Base-by-base conservation (phyloP, 345 rosid genomes). In the Bruguiera sexangula region DNA sequence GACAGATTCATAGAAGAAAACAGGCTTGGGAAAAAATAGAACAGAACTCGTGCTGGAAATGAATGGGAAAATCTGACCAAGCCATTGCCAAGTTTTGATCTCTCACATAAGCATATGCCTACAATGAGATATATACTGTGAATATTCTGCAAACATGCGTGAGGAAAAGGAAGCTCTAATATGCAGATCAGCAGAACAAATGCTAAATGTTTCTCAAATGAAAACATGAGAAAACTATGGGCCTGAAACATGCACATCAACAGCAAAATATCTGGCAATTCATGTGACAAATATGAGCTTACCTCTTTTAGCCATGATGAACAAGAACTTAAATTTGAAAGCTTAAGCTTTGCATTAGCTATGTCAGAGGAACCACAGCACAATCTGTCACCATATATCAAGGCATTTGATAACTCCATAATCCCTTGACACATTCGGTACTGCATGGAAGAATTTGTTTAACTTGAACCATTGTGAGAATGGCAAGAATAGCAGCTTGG, bases 401-500 rank as follows among this genome's bases (percentile, higher is more conserved):
- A 76, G 60, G 98, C 88, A 82, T 95, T 95, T 48, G 96, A 85
- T 70, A 95, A 82, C 75, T 90, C 91, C 99, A 95, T 95, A 54
- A 95, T 88, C 54, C 90, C 92, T 85, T 77, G 85, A 71, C 89
- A 90, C 99, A 95, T 95, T 15, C 99, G 97, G 63, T 95, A 95
- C 99, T 95, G 88, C 76, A 83, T 37, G 73, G 57, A 75, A 67
- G 63, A 69, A 67, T 57, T 74, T 67, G 52, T 37, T 37, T 64
- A 63, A 76, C 65, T 60, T 72, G 66, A 67, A 16, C 69, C 39
- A 39, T 59, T 26, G 18, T 4, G 30, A 56, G 60, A 16, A 56
- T 56, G 29, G 54, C 51, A 69, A 58, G 60, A 68, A 24, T 63
- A 37, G 8, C 46, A 61, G 34, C 67, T 69, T 31, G 32, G 46